A percentile compares a stretch with the other conserved stretches of the same genome.
phyloP scores from a whole-genome alignment of 257 asterid genomes.

The Ocimum tenuiflorum region DNA sequence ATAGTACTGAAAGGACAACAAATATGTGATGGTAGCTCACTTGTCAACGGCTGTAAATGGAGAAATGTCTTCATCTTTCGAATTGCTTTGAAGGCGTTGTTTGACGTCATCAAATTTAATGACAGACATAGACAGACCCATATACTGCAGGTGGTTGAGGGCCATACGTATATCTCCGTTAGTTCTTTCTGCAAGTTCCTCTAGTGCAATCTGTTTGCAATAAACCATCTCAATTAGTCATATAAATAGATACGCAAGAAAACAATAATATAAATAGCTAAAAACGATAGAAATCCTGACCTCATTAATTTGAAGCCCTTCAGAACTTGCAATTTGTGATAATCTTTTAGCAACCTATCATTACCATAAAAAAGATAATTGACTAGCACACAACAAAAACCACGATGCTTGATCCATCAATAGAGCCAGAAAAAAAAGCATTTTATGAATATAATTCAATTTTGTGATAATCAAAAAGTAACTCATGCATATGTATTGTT shows the following conservation, averaged over 20 bases:
- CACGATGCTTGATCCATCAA: constrained; percentile 17
- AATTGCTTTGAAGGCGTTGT: constrained; percentile 77
- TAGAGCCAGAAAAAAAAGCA: neutral
- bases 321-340: constrained; percentile 66
- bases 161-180: constrained; percentile 98
- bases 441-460: neutral
- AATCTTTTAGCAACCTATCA: constrained; percentile 90
- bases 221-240: constrained; percentile 19
- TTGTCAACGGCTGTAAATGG: constrained; percentile 96
- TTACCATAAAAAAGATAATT: constrained; percentile 21
- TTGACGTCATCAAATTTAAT: constrained; percentile 85
- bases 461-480: constrained; percentile 8
- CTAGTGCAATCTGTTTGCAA: constrained; percentile 68
- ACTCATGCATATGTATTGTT: neutral
- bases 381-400: constrained; percentile 8
- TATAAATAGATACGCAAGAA: constrained; percentile 1
- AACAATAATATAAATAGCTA: neutral
- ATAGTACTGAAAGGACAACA: constrained; percentile 9
- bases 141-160: constrained; percentile 87
- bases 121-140: constrained; percentile 85
- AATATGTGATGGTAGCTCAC: constrained; percentile 39
- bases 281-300: constrained; percentile 17
- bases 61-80: constrained; percentile 97
- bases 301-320: constrained; percentile 83
- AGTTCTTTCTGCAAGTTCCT: constrained; percentile 88